Conservation (phyloP, 2,329 filamentous ascomycete genomes). For the Colletotrichum somersetense region DNA sequence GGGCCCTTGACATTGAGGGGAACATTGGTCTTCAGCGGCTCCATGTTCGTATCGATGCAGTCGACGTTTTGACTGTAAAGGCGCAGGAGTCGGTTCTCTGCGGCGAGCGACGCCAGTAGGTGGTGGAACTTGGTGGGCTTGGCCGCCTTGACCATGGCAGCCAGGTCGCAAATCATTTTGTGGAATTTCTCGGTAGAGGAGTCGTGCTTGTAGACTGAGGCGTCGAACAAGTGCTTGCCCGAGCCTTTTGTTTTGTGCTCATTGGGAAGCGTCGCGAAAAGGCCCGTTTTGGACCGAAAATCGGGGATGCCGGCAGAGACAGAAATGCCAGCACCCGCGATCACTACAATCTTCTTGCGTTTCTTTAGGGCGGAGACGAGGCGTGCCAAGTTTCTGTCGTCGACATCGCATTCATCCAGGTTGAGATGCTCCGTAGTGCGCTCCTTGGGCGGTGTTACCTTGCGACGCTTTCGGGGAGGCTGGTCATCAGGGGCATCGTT, state of each 20-base stretch:
- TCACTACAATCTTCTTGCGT: constrained; percentile 96
- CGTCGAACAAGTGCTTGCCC: constrained; percentile 96
- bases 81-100: constrained; percentile 87
- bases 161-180: constrained; percentile 93
- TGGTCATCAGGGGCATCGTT: constrained; percentile 74
- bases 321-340: constrained; percentile 96
- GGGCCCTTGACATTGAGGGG: constrained; percentile 86
- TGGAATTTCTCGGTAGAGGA: constrained; percentile 91
- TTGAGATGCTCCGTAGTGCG: constrained; percentile 88
- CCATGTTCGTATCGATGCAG: constrained; percentile 87
- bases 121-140: constrained; percentile 92
- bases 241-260: constrained; percentile 94
- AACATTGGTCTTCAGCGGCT: constrained; percentile 82
- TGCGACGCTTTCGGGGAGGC: constrained; percentile 82
- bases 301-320: constrained; percentile 97
- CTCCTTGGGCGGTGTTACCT: constrained; percentile 70
- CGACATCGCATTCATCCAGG: constrained; percentile 64
- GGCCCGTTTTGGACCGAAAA: constrained; percentile 90
- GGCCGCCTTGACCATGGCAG: constrained; percentile 80
- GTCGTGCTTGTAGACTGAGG: constrained; percentile 95
- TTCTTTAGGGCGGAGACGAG: constrained; percentile 82
- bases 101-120: constrained; percentile 88
- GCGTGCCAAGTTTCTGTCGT: constrained; percentile 71
- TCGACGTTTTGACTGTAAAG: constrained; percentile 98
- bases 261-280: constrained; percentile 87